A percentile compares a stretch with the other conserved stretches of the same genome.
Conservation (phyloP, 2,329 filamentous ascomycete species). For the Nectriaceae sp. region DNA sequence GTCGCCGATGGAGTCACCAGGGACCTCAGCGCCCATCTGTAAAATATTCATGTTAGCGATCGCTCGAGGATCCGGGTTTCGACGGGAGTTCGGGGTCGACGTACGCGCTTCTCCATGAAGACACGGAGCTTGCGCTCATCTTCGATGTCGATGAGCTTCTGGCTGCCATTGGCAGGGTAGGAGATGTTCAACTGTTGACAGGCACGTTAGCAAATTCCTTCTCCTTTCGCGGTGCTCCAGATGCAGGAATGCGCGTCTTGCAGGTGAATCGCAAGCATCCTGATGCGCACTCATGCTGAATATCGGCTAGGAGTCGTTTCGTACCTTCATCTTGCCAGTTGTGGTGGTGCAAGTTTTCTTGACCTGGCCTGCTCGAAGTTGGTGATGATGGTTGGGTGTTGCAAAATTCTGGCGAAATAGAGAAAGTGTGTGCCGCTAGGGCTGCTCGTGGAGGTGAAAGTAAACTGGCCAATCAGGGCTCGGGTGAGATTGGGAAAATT, state of each 20-base stretch:
- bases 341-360: constrained; percentile 46
- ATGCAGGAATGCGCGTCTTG: neutral
- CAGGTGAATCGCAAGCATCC: neutral
- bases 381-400: constrained; percentile 34
- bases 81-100: constrained; percentile 37
- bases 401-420: constrained; percentile 39
- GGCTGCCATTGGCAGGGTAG: constrained; percentile 98
- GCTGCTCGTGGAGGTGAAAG: constrained; percentile 31
- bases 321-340: constrained; percentile 52
- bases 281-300: neutral
- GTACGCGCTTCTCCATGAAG: constrained; percentile 97
- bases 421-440: constrained; percentile 47
- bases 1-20: constrained; percentile 92
- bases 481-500: constrained; percentile 2
- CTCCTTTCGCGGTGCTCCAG: neutral
- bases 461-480: constrained; percentile 34
- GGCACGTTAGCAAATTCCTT: constrained; percentile 33
- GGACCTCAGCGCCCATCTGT: constrained; percentile 87
- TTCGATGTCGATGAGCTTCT: constrained; percentile 98
- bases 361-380: constrained; percentile 46
- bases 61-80: constrained; percentile 9
- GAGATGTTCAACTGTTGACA: constrained; percentile 62
- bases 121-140: constrained; percentile 99
- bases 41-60: constrained; percentile 34
- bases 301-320: constrained; percentile 12